Evolutionary conservation across 2,329 filamentous ascomycete species (phyloP).

Genomic region (Endocalyx cinctus): DNA sequence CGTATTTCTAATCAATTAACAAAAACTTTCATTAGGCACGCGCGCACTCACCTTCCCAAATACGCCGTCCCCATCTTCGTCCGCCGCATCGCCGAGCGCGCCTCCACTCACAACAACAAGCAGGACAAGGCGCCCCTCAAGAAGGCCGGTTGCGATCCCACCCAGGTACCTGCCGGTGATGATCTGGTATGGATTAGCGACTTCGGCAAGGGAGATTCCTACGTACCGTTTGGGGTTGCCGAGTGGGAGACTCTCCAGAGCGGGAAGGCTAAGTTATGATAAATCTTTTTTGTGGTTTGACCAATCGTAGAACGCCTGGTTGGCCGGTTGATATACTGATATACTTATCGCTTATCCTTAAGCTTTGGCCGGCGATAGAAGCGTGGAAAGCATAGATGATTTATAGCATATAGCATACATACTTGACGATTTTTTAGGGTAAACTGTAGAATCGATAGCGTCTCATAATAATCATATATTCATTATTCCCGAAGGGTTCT

Average conservation of each 20-base stretch:
- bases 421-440: too few species aligned
- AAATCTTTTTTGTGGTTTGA: too few species aligned
- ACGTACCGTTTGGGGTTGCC: conserved; percentile 51
- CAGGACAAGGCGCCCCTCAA: conserved; percentile 71
- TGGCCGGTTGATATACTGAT: too few species aligned
- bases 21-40: conserved; percentile 34
- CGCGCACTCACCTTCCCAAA: conserved; percentile 56
- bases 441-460: too few species aligned
- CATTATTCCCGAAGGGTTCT: too few species aligned
- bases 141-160: conserved; percentile 61
- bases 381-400: too few species aligned
- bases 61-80: conserved; percentile 76
- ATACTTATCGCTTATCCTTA: too few species aligned
- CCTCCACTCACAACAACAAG: conserved; percentile 71
- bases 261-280: conserved; percentile 41
- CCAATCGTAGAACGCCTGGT: too few species aligned
- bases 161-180: conserved; percentile 39
- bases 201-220: conserved; percentile 48
- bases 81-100: conserved; percentile 53
- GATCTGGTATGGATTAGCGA: conserved; percentile 53
- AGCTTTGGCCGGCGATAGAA: too few species aligned
- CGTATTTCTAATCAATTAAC: neutral
- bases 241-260: conserved; percentile 53
- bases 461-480: too few species aligned
- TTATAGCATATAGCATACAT: too few species aligned